Conservation (phyloP, 2,329 filamentous ascomycete genomes). For the Pseudogymnoascus sp. region DNA sequence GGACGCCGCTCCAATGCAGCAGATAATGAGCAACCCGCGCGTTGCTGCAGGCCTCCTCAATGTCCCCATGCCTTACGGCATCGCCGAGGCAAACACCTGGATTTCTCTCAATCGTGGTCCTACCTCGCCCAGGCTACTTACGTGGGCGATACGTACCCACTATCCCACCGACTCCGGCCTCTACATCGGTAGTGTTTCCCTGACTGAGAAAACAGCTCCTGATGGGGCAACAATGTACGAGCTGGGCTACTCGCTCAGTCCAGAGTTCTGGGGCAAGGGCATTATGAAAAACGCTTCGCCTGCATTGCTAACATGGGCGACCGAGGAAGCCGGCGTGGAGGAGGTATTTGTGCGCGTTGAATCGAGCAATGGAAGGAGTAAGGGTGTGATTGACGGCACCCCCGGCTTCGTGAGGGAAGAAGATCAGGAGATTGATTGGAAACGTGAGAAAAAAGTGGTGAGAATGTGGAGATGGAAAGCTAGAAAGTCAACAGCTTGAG, state of each 20-base stretch:
- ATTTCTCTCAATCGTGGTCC: not conserved
- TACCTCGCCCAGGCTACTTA: not conserved
- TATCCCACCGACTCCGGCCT: not conserved
- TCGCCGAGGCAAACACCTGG: not conserved
- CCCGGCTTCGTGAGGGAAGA: not conserved
- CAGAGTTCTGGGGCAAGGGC: not conserved
- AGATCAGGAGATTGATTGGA: slow-evolving; percentile 3
- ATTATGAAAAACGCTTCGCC: slow-evolving; percentile 4
- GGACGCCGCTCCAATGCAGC: not conserved
- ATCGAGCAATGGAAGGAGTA: not conserved
- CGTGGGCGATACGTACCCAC: not conserved
- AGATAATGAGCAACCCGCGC: not conserved
- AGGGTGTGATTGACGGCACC: not conserved
- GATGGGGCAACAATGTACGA: not conserved
- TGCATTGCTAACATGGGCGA: not conserved
- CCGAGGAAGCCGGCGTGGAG: not conserved
- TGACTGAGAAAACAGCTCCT: not conserved
- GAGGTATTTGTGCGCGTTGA: slow-evolving; percentile 8
- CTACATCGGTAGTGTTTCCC: not conserved
- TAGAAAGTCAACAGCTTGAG: not conserved
- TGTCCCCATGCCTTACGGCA: not conserved
- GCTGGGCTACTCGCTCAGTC: slow-evolving; percentile 6
- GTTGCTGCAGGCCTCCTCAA: not conserved
- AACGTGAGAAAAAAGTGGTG: not conserved
- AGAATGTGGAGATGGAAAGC: slow-evolving; percentile 5